These are phyloP conservation scores for Fusarium aywerte DNA, from an alignment of 2,329 filamentous ascomycete genomes.

Conservation along the genomic window DNA sequence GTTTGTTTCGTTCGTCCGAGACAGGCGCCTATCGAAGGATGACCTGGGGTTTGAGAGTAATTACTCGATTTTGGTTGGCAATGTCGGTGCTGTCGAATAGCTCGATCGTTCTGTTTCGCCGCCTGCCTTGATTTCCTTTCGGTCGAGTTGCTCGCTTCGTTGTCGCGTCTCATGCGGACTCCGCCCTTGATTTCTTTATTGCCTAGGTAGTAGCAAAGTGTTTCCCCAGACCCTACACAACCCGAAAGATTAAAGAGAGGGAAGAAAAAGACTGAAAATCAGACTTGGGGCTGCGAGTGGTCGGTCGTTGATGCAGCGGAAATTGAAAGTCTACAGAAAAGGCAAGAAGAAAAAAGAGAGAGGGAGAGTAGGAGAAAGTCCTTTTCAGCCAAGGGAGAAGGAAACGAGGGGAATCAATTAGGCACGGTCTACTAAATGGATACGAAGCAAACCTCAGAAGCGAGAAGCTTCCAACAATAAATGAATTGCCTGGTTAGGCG, in stretches of 20 bases:
- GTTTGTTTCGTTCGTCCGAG: slow-evolving; percentile 14
- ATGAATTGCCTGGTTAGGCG: slow-evolving; percentile 16
- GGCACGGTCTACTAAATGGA: slow-evolving; percentile 25
- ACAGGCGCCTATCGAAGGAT: slow-evolving; percentile 11
- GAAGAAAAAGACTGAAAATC: slow-evolving; percentile 10
- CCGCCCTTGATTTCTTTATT: slow-evolving; percentile 23
- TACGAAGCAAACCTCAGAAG: slow-evolving; percentile 42
- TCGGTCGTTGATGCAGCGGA: slow-evolving; percentile 10
- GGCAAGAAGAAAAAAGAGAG: slow-evolving; percentile 2
- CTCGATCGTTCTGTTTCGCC: slow-evolving; percentile 19
- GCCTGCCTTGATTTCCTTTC: slow-evolving; percentile 11
- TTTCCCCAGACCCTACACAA: slow-evolving; percentile 23
- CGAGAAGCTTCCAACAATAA: slow-evolving; percentile 30
- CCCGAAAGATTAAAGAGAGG: slow-evolving; percentile 5
- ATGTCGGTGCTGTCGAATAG: slow-evolving; percentile 15
- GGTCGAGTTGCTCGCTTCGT: slow-evolving; percentile 9
- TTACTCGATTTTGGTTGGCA: slow-evolving; percentile 11
- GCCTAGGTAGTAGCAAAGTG: slow-evolving; percentile 2
- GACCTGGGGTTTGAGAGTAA: slow-evolving; percentile 20
- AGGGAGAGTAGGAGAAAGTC: slow-evolving; percentile 14
- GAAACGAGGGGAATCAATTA: slow-evolving; percentile 26
- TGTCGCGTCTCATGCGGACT: slow-evolving; percentile 25
- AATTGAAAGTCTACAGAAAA: slow-evolving; percentile 7
- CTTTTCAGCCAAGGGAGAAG: slow-evolving; percentile 29
- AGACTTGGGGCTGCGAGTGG: slow-evolving; percentile 1